These are phyloP conservation scores for Fomitopsis pulvina DNA, from an alignment of 768 basidiomycete species.

Conservation along the genomic window DNA sequence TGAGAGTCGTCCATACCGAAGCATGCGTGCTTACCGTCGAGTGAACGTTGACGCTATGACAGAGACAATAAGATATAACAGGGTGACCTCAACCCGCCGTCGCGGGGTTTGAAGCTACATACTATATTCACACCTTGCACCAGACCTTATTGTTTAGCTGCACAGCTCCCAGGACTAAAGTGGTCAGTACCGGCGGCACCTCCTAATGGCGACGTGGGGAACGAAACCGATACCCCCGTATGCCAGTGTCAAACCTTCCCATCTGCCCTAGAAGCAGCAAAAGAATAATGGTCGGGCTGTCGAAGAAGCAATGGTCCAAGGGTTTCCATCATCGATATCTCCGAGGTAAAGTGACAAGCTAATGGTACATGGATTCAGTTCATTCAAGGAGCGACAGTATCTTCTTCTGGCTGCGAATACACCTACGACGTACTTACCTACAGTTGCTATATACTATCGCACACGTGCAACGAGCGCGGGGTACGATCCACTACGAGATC, in stretches of 20 bases:
- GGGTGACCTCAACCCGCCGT: too few species aligned
- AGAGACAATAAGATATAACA: too few species aligned
- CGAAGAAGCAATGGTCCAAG: not conserved
- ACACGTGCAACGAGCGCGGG: not conserved
- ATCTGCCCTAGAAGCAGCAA: not conserved
- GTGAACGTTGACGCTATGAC: too few species aligned
- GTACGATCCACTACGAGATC: not conserved
- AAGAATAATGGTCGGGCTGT: not conserved
- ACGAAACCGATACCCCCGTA: not conserved
- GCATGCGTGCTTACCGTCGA: too few species aligned
- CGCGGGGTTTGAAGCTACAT: too few species aligned
- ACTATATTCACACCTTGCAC: too few species aligned
- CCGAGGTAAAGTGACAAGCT: not conserved
- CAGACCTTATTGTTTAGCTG: not conserved
- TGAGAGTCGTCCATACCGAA: too few species aligned
- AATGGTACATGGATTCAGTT: not conserved
- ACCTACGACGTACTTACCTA: constrained; percentile 5
- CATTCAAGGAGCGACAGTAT: not conserved
- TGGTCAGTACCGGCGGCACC: not conserved
- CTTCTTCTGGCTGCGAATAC: constrained; percentile 1
- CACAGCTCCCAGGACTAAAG: not conserved
- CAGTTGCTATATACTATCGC: constrained; percentile 5
- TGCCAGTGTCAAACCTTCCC: not conserved
- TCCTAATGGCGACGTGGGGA: not conserved
- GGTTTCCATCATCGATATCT: not conserved